These are phyloP conservation scores for Rosellinia necatrix DNA, from an alignment of 2,329 filamentous ascomycete genomes.

Conservation along the genomic window DNA sequence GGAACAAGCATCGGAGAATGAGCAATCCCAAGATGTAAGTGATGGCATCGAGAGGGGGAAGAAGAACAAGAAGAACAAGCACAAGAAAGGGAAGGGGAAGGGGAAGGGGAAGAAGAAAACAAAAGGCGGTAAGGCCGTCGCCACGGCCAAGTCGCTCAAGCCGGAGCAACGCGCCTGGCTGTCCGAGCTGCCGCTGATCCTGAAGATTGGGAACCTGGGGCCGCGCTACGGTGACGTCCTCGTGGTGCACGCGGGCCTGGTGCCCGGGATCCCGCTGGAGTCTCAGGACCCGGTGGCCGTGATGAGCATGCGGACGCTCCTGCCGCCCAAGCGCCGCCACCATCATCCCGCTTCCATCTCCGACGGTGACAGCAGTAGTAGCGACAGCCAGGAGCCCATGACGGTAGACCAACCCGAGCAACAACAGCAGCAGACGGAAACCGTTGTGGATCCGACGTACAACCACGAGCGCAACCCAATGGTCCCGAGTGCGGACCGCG, in stretches of 20 bases:
- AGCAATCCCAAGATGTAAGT: slow-evolving; percentile 27
- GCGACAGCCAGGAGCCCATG: background rate
- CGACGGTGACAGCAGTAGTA: background rate
- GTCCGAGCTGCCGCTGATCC: slow-evolving; percentile 73
- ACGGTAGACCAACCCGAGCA: background rate
- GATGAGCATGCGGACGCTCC: slow-evolving; percentile 90
- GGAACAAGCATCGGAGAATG: background rate
- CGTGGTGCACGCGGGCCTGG: slow-evolving; percentile 84
- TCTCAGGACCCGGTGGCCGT: slow-evolving; percentile 77
- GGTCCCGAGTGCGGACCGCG: slow-evolving; percentile 36
- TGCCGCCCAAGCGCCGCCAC: slow-evolving; percentile 43
- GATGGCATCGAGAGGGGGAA: slow-evolving; percentile 30
- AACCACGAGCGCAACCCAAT: background rate
- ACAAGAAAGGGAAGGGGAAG: slow-evolving; percentile 30
- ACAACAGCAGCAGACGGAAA: background rate
- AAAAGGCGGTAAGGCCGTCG: slow-evolving; percentile 47
- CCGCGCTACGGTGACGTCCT: slow-evolving; percentile 61
- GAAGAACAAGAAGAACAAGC: slow-evolving; percentile 26
- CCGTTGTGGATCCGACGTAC: background rate
- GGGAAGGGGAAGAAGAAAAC: slow-evolving; percentile 13
- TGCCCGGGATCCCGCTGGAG: slow-evolving; percentile 72
- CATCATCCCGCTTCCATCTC: background rate
- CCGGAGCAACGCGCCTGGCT: slow-evolving; percentile 71
- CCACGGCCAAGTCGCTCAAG: slow-evolving; percentile 58
- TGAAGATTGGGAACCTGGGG: slow-evolving; percentile 68